Evolutionary conservation across 148 eudicot species (phyloP).

Genomic region (Camellia granthamiana): DNA sequence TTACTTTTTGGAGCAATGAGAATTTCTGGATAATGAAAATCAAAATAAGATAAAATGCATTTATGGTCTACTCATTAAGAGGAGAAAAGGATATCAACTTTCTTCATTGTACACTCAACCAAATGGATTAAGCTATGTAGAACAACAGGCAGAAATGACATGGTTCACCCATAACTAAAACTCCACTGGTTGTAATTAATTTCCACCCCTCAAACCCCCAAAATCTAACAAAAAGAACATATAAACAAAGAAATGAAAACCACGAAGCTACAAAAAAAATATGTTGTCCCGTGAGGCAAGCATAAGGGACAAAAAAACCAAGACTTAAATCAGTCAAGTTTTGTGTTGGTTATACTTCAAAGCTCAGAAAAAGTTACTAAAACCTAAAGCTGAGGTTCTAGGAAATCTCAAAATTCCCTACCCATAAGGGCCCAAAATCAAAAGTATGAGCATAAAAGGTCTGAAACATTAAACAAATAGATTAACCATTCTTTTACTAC

Average conservation of each 20-base stretch:
- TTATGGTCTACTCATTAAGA: background rate
- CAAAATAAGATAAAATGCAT: background rate
- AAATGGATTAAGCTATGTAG: background rate
- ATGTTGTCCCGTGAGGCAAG: background rate
- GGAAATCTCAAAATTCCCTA: background rate
- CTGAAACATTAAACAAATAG: too few species aligned
- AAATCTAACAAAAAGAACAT: too few species aligned
- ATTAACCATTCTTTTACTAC: constrained; percentile 4
- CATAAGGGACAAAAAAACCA: background rate
- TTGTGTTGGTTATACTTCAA: too few species aligned
- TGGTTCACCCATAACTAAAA: background rate
- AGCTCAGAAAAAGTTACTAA: too few species aligned
- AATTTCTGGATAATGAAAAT: background rate
- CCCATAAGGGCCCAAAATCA: background rate
- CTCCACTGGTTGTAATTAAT: background rate
- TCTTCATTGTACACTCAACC: background rate
- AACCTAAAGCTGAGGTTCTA: background rate
- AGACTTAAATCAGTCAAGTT: too few species aligned
- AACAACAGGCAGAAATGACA: background rate
- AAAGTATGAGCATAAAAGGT: background rate
- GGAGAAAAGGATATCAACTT: background rate
- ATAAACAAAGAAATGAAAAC: too few species aligned
- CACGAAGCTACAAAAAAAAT: too few species aligned
- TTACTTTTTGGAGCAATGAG: background rate
- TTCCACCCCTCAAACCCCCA: background rate